Evolutionary conservation across 768 basidiomycete genomes (phyloP).

Genomic region (Boletus bicolor): DNA sequence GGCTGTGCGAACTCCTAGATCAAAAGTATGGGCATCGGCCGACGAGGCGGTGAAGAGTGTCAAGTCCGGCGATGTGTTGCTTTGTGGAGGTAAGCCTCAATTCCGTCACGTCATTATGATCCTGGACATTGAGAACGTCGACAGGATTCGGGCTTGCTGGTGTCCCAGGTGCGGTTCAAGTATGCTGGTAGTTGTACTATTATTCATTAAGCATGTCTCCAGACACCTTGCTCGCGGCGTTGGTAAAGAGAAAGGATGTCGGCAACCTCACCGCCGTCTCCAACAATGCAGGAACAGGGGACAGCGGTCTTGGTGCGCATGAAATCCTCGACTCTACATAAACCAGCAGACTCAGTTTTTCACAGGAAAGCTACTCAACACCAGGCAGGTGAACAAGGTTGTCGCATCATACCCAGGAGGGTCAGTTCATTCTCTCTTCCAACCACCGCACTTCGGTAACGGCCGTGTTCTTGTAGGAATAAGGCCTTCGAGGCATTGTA

Average conservation of each 20-base stretch:
- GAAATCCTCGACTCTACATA: background rate
- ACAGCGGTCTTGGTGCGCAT: slow-evolving; percentile 62
- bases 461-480: slow-evolving; percentile 50
- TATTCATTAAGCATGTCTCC: background rate
- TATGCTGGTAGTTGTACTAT: no score
- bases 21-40: slow-evolving; percentile 76
- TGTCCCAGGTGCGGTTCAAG: slow-evolving; percentile 60
- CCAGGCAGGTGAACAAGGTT: slow-evolving; percentile 76
- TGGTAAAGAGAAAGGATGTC: slow-evolving; percentile 73
- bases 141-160: slow-evolving; percentile 88
- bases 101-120: background rate
- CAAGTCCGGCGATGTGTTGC: slow-evolving; percentile 72
- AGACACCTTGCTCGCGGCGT: slow-evolving; percentile 83
- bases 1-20: slow-evolving; percentile 29
- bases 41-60: slow-evolving; percentile 84
- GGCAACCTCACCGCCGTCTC: slow-evolving; percentile 75
- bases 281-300: slow-evolving; percentile 78
- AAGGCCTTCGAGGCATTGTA: slow-evolving; percentile 83
- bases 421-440: slow-evolving; percentile 35
- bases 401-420: slow-evolving; percentile 90
- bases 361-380: slow-evolving; percentile 69
- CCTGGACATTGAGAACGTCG: background rate
- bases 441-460: background rate
- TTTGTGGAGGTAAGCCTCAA: slow-evolving; percentile 69
- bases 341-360: background rate